These are phyloP conservation scores for Salvia splendens DNA, from an alignment of 257 asterid genomes.

Conservation along the genomic window DNA sequence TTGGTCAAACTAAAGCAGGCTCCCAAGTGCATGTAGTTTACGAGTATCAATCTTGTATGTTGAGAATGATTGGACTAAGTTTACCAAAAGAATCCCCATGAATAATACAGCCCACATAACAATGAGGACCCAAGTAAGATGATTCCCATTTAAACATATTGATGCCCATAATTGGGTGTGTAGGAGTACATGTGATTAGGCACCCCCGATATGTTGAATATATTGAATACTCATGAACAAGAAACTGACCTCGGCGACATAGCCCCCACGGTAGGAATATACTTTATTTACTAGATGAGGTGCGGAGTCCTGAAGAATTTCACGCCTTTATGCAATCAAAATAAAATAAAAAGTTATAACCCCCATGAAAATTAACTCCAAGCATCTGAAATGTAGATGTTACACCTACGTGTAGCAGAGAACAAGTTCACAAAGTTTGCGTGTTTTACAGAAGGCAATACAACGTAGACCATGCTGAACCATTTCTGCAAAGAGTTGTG, in stretches of 20 bases:
- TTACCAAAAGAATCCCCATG: constrained; percentile 7
- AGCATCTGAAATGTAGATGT: constrained; percentile 23
- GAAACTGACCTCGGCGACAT: constrained; percentile 77
- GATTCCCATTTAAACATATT: constrained; percentile 3
- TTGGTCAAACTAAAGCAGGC: background rate
- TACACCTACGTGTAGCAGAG: constrained; percentile 80
- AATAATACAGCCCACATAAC: background rate
- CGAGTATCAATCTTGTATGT: background rate
- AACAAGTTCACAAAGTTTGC: constrained; percentile 97
- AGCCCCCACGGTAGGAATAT: constrained; percentile 85
- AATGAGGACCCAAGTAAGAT: background rate
- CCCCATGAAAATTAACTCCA: constrained; percentile 31
- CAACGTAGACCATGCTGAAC: constrained; percentile 97
- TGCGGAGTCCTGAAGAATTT: constrained; percentile 76
- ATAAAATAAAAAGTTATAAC: constrained; percentile 25
- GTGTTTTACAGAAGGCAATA: constrained; percentile 92
- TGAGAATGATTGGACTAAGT: background rate
- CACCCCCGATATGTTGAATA: constrained; percentile 7
- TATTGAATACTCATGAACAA: constrained; percentile 26
- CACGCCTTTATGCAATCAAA: constrained; percentile 60
- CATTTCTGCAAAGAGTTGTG: constrained; percentile 86
- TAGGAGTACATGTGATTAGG: background rate
- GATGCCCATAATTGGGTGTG: background rate
- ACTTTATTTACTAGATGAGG: constrained; percentile 66
- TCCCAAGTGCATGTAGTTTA: background rate